phyloP scores from a whole-genome alignment of 352 stramenopile species.

The Pythium folliculosum region DNA sequence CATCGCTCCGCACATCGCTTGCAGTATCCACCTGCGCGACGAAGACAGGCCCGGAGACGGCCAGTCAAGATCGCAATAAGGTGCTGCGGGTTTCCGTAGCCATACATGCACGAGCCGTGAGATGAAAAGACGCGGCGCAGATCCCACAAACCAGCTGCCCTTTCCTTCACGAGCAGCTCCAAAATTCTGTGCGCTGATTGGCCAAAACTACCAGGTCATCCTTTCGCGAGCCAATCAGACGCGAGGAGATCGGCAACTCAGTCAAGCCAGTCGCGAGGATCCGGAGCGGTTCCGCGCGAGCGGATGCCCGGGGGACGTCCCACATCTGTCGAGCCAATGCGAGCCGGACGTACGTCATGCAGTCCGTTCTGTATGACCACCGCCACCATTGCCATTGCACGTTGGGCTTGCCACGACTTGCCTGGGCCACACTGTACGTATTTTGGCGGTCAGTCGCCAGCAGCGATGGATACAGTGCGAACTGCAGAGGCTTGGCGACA shows the following conservation, averaged over 20 bases:
- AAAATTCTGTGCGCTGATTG: slow-evolving; percentile 20
- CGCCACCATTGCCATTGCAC: neutral
- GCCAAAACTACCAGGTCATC: neutral
- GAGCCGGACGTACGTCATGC: slow-evolving; percentile 4
- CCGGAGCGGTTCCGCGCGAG: slow-evolving; percentile 18
- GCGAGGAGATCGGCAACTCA: neutral
- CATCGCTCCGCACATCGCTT: slow-evolving; percentile 5
- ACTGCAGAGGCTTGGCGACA: slow-evolving; percentile 9
- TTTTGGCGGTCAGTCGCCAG: neutral
- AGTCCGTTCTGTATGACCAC: neutral
- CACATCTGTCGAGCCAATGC: slow-evolving; percentile 17
- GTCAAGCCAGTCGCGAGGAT: slow-evolving; percentile 13
- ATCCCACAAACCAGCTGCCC: slow-evolving; percentile 22
- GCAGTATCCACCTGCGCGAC: slow-evolving; percentile 11
- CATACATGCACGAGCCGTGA: slow-evolving; percentile 9
- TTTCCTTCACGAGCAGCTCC: neutral
- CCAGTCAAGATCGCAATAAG: neutral
- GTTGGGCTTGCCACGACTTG: too few relatives aligned
- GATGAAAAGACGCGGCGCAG: slow-evolving; percentile 16
- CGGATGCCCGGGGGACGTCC: slow-evolving; percentile 20
- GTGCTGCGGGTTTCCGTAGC: too few relatives aligned
- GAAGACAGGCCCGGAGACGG: neutral
- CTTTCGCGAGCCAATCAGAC: slow-evolving; percentile 21
- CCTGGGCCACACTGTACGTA: neutral
- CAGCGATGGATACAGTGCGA: slow-evolving; percentile 2